Evolutionary conservation across 192 early-diverging fungal genomes (phyloP).

Genomic region (Physocladia obscura): DNA sequence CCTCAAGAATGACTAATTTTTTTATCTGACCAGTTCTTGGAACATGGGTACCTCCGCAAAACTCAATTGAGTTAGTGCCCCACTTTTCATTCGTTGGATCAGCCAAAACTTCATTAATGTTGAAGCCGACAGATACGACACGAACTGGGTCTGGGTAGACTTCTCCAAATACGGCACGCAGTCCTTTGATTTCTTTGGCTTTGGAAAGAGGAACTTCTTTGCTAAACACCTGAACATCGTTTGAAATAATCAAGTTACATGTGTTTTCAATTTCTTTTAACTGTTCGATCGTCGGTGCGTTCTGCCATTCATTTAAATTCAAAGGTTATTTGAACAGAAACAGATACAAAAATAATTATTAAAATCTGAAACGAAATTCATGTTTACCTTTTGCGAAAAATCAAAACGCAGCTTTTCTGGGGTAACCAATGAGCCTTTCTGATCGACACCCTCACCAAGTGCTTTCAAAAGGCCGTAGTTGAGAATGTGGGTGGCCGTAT

Average conservation of each 20-base stretch:
- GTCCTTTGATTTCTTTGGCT: constrained; percentile 84
- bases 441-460: constrained; percentile 77
- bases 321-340: not conserved
- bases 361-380: constrained; percentile 12
- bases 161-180: constrained; percentile 97
- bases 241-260: constrained; percentile 73
- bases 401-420: constrained; percentile 97
- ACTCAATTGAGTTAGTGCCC: constrained; percentile 84
- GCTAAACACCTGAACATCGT: constrained; percentile 73
- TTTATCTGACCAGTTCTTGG: constrained; percentile 86
- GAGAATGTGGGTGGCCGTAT: constrained; percentile 92
- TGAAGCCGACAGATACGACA: constrained; percentile 89
- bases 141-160: constrained; percentile 96
- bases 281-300: constrained; percentile 64
- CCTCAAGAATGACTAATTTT: constrained; percentile 82
- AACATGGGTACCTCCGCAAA: constrained; percentile 98
- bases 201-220: constrained; percentile 79
- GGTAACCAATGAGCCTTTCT: constrained; percentile 93
- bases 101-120: constrained; percentile 81
- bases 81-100: constrained; percentile 79
- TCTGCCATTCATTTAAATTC: too few species aligned
- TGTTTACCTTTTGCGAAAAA: constrained; percentile 76
- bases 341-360: too few species aligned
- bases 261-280: constrained; percentile 74
- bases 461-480: constrained; percentile 91